Conservation (phyloP, 106 monocot species). For the Phalaenopsis aphrodite region DNA sequence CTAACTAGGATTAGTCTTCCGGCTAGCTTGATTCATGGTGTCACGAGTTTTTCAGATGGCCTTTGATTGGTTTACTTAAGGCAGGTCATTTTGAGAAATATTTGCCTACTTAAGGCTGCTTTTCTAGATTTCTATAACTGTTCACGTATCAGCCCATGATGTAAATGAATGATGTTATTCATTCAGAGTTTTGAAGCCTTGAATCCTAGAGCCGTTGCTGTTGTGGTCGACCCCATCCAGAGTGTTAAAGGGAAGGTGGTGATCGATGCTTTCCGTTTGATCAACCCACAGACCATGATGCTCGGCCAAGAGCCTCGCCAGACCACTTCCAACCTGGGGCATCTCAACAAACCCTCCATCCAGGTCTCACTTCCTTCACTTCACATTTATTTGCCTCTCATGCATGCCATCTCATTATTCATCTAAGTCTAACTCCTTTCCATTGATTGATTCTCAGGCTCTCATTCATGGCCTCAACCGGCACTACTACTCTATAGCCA, state of each 20-base stretch:
- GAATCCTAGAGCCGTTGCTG: slow-evolving; percentile 93
- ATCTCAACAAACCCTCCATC: slow-evolving; percentile 92
- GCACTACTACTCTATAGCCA: slow-evolving; percentile 88
- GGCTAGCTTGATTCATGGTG: no score
- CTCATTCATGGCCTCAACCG: slow-evolving; percentile 88
- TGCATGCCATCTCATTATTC: neutral
- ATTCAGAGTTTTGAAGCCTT: slow-evolving; percentile 93
- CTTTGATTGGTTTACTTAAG: no score
- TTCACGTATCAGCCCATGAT: no score
- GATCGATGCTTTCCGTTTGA: slow-evolving; percentile 97
- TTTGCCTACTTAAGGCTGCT: no score
- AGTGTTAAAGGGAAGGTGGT: slow-evolving; percentile 99
- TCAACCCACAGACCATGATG: slow-evolving; percentile 99
- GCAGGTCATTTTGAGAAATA: no score
- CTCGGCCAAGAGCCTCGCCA: slow-evolving; percentile 97
- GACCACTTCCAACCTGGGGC: slow-evolving; percentile 87
- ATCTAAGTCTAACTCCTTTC: neutral
- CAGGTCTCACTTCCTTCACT: slow-evolving; percentile 43
- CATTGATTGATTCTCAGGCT: slow-evolving; percentile 32
- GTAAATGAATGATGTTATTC: no score
- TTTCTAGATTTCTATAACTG: no score
- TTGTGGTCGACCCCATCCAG: slow-evolving; percentile 91
- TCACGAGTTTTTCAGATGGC: no score
- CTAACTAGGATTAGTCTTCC: no score
- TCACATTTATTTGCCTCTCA: no score